Conservation (phyloP, 345 rosid species). For the Boechera stricta region DNA sequence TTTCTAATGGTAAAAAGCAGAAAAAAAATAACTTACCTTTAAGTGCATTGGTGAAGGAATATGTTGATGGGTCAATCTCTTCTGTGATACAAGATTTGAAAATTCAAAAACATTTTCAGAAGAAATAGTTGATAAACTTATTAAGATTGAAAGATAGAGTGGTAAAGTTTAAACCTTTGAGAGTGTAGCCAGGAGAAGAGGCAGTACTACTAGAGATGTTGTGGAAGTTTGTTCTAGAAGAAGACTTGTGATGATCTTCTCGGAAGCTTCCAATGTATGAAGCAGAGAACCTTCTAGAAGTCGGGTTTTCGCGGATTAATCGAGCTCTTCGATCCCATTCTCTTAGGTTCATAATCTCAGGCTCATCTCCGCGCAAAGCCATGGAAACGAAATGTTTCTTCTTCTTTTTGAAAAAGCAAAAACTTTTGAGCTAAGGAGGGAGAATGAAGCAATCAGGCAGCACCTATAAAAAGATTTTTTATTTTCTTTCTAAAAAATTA, state of each 20-base stretch:
- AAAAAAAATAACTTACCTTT: conserved; percentile 54
- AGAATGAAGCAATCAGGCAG: conserved; percentile 41
- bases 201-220: conserved; percentile 86
- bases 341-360: conserved; percentile 52
- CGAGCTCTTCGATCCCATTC: conserved; percentile 65
- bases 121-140: neutral
- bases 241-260: conserved; percentile 68
- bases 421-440: conserved; percentile 30
- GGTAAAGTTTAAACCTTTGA: conserved; percentile 45
- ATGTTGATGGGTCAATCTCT: conserved; percentile 90
- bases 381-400: conserved; percentile 34
- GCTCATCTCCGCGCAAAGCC: conserved; percentile 47
- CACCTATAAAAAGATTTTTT: conserved; percentile 19
- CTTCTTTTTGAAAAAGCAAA: conserved; percentile 7
- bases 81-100: conserved; percentile 53
- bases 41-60: conserved; percentile 86
- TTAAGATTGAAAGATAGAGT: neutral
- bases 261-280: conserved; percentile 73
- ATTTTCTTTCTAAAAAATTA: neutral
- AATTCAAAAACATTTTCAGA: conserved; percentile 2
- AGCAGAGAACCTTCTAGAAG: conserved; percentile 78
- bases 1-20: neutral
- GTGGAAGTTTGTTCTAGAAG: conserved; percentile 60
- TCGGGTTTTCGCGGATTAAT: conserved; percentile 55
- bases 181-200: conserved; percentile 87